These are phyloP conservation scores for Penicillium olsonii DNA, from an alignment of 2,329 filamentous ascomycete species.

Conservation along the genomic window DNA sequence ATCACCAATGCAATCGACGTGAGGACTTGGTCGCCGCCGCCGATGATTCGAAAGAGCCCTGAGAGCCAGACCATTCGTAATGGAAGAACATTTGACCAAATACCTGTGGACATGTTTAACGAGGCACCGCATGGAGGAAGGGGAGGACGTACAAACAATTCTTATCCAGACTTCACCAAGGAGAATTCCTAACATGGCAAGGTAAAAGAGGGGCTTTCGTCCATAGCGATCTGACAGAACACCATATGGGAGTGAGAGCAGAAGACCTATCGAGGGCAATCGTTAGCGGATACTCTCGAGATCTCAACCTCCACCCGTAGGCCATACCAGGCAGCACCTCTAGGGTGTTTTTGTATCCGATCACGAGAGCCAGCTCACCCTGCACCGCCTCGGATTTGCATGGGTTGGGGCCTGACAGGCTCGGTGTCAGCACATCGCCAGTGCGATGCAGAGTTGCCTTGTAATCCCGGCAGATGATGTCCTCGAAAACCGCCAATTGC, in stretches of 20 bases:
- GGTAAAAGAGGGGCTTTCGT: constrained; percentile 26
- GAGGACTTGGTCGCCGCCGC: constrained; percentile 27
- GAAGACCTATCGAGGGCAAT: constrained; percentile 19
- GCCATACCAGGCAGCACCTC: constrained; percentile 24
- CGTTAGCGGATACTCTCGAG: neutral
- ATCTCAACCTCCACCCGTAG: neutral
- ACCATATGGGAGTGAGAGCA: constrained; percentile 32
- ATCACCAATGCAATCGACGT: constrained; percentile 24
- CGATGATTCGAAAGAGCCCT: constrained; percentile 24
- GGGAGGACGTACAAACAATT: constrained; percentile 27
- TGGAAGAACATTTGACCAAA: constrained; percentile 23
- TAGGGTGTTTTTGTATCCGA: constrained; percentile 31
- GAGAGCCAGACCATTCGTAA: constrained; percentile 32
- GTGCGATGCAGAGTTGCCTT: constrained; percentile 8
- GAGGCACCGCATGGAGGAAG: neutral
- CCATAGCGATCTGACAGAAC: constrained; percentile 33
- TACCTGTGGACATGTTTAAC: constrained; percentile 9
- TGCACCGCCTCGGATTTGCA: constrained; percentile 36
- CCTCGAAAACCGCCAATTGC: constrained; percentile 30
- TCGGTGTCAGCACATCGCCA: neutral
- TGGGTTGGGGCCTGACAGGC: constrained; percentile 5
- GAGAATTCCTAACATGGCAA: constrained; percentile 23
- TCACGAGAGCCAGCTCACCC: constrained; percentile 31
- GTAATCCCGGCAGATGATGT: constrained; percentile 30
- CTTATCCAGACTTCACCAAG: constrained; percentile 28